Base-by-base conservation (phyloP, 2,329 filamentous ascomycete species). In the Penicillium sp. region DNA sequence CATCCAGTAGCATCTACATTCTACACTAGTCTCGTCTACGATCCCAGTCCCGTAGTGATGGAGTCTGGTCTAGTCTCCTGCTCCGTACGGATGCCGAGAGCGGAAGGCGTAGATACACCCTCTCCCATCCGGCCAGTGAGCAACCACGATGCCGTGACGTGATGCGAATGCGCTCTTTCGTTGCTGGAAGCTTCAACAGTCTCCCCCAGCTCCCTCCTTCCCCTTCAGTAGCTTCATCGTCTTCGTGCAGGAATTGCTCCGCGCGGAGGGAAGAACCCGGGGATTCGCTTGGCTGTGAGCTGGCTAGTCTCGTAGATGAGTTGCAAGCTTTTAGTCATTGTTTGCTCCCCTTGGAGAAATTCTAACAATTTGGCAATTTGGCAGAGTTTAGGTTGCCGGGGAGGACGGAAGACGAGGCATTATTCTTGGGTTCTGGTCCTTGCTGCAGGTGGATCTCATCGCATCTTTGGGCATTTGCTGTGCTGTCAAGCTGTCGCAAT, bases 391-490 rank as follows among this genome's bases (percentile, higher is more conserved):
- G 5, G 14, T 47, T 47, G 28, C 31, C 43, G 43, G 43, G 43
- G 25, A 47, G 25, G 28, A 47, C 22, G 25, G 43, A 11, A 17
- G 31, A 47, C 43, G 43, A 47, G 43, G 43, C 43, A 47, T 31
- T 47, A n/a, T n/a, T 31, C 12, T 12, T 17, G 39, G 20, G 17
- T 28, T n/a, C 28, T 14, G 25, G 4, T 28, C 25, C 31, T 10
- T 39, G 11, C 22, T 31, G 22, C 15, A n/a, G 39, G 43, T 55
- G 53, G 53, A 55, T 48, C 53, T 28, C 34, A 31, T 47, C 43
- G 5, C 22, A 22, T 47, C 42, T 28, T 47, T 47, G 3, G 22
- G 22, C 22, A 22, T 22, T 22, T 11, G 10, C 4, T 41, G 39
- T 47, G 17, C 14, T 11, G 12, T 31, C n/a, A 15, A n/a, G 11